phyloP scores from a whole-genome alignment of 2,329 filamentous ascomycete species.

The Colletotrichum camelliae region DNA sequence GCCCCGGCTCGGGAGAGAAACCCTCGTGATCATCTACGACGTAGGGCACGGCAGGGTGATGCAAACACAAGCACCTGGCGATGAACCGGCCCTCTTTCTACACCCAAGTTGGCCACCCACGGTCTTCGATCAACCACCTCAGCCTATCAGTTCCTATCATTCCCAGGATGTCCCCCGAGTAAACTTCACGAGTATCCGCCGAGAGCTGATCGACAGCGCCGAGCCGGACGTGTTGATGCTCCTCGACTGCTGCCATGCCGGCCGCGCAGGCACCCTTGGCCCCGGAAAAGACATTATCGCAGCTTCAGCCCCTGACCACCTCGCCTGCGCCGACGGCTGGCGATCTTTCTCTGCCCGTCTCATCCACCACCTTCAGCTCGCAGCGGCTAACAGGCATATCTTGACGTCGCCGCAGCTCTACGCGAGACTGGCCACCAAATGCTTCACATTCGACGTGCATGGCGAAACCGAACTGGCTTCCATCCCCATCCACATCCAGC shows the following conservation, averaged over 20 bases:
- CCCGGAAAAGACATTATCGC: neutral
- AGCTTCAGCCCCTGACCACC: neutral
- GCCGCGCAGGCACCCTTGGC: fast-evolving
- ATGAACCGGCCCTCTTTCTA: neutral
- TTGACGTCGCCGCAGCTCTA: neutral
- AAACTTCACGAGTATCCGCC: neutral
- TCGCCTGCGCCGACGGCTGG: neutral
- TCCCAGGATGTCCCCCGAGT: neutral
- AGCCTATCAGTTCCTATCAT: neutral
- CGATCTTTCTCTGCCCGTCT: neutral
- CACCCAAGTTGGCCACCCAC: neutral
- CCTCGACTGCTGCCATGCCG: neutral
- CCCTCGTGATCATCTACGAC: neutral
- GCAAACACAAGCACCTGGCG: neutral
- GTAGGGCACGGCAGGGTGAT: neutral
- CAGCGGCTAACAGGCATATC: neutral
- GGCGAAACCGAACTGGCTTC: neutral
- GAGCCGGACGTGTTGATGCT: neutral
- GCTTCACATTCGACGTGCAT: neutral
- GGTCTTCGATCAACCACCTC: neutral
- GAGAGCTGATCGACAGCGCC: neutral
- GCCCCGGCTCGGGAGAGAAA: neutral
- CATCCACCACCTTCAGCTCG: neutral
- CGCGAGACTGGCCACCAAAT: neutral
- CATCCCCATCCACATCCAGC: neutral